Conservation (phyloP, 1,284 basidiomycete species). For the Xerocomus nothofagi region DNA sequence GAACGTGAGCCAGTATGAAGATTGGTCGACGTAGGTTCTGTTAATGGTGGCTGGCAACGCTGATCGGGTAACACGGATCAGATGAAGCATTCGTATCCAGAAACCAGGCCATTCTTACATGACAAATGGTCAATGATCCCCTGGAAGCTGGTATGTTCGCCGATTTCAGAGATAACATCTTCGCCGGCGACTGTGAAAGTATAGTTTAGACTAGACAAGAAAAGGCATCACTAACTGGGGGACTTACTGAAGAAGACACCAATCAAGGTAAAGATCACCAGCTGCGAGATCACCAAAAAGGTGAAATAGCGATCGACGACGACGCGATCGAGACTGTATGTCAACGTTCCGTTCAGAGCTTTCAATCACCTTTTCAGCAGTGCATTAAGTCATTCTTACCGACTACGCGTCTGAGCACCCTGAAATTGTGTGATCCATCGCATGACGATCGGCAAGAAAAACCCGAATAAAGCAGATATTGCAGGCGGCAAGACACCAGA, state of each 20-base stretch:
- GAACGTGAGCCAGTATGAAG: constrained; percentile 92
- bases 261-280: constrained; percentile 90
- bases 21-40: constrained; percentile 79
- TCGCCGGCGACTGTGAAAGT: constrained; percentile 45
- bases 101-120: constrained; percentile 42
- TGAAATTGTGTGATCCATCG: constrained; percentile 82
- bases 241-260: constrained; percentile 83
- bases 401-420: constrained; percentile 68
- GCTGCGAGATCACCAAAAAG: constrained; percentile 87
- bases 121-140: constrained; percentile 69
- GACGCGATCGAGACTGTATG: constrained; percentile 78
- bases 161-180: constrained; percentile 68
- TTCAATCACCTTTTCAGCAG: not conserved
- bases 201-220: not conserved
- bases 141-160: constrained; percentile 61
- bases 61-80: constrained; percentile 30
- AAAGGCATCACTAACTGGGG: not conserved
- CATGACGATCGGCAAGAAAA: constrained; percentile 86
- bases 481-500: constrained; percentile 89
- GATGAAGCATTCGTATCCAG: not conserved
- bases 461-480: constrained; percentile 86
- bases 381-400: constrained; percentile 18
- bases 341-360: constrained; percentile 2
- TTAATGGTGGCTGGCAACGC: constrained; percentile 74
- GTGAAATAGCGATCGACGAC: constrained; percentile 90